phyloP scores from a whole-genome alignment of 2,329 filamentous ascomycete species.

The Colletotrichum tanaceti region DNA sequence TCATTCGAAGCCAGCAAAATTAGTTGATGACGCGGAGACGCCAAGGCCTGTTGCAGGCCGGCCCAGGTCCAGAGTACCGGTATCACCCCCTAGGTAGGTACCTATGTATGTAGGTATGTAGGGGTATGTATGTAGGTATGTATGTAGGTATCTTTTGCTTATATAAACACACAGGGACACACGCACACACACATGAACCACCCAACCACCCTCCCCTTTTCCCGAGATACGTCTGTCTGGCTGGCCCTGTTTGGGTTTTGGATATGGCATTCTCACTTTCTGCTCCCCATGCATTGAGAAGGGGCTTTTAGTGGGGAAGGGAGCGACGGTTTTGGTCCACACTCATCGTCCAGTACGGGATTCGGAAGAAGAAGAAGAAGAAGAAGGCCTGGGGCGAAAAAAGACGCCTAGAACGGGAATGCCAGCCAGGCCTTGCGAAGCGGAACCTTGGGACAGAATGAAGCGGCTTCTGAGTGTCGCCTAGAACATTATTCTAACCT shows the following conservation, averaged over 20 bases:
- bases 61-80: too few relatives aligned
- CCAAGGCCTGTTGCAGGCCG: too few relatives aligned
- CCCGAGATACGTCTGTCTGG: neutral
- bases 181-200: constrained; percentile 4
- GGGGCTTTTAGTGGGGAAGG: neutral
- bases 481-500: too few relatives aligned
- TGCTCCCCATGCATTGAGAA: neutral
- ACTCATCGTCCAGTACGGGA: neutral
- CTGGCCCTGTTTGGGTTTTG: neutral
- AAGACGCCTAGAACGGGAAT: too few relatives aligned
- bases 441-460: constrained; percentile 6
- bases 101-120: too few relatives aligned
- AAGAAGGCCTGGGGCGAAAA: constrained; percentile 6
- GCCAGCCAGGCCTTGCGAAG: constrained; percentile 4
- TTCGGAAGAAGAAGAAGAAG: too few relatives aligned
- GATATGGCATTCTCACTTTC: constrained; percentile 21
- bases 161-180: too few relatives aligned
- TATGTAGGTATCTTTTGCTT: too few relatives aligned
- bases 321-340: neutral
- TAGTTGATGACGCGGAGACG: neutral
- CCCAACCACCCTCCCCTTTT: neutral
- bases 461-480: too few relatives aligned
- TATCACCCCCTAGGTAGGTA: too few relatives aligned
- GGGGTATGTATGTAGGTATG: too few relatives aligned
- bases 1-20: neutral